A percentile compares a stretch with the other conserved stretches of the same genome.
Evolutionary conservation across 2,329 filamentous ascomycete species (phyloP).

Genomic region (Zasmidium angulare): DNA sequence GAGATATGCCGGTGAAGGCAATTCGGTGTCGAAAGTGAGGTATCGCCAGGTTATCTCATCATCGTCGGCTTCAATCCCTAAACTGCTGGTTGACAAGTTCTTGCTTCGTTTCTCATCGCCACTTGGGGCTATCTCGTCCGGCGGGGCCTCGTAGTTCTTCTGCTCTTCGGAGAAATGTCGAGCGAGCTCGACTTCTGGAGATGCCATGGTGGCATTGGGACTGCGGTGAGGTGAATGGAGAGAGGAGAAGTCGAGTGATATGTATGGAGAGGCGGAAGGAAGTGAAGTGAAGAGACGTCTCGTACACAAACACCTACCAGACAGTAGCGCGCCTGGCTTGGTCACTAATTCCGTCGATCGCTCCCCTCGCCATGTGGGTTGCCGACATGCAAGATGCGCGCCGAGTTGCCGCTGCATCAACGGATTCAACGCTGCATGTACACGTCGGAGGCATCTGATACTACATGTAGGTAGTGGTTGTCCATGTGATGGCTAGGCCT

Average conservation of each 20-base stretch:
- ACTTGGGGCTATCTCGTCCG: conserved; percentile 9
- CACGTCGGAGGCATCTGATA: too few species aligned
- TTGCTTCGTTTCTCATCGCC: conserved; percentile 26
- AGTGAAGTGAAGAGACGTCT: background rate
- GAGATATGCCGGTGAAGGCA: conserved; percentile 49
- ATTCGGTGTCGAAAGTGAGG: conserved; percentile 60
- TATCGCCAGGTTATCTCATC: conserved; percentile 56
- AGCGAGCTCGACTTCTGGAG: conserved; percentile 38
- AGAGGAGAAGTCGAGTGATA: background rate
- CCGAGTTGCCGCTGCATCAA: background rate
- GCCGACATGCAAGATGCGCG: background rate
- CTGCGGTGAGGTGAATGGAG: background rate
- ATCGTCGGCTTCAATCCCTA: conserved; percentile 11
- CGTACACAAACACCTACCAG: background rate
- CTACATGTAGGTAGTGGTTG: too few species aligned
- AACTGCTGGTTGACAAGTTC: conserved; percentile 20
- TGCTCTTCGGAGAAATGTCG: conserved; percentile 20
- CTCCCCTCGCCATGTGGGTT: background rate
- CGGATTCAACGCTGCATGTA: too few species aligned
- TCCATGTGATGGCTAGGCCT: too few species aligned
- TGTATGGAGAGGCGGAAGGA: background rate
- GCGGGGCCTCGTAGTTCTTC: conserved; percentile 15
- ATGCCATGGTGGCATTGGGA: conserved; percentile 34
- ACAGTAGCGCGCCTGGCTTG: background rate
- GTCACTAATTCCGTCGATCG: background rate